A percentile compares a stretch with the other conserved stretches of the same genome.
Conservation (phyloP, 257 asterid genomes). For the Eustoma russellianum region DNA sequence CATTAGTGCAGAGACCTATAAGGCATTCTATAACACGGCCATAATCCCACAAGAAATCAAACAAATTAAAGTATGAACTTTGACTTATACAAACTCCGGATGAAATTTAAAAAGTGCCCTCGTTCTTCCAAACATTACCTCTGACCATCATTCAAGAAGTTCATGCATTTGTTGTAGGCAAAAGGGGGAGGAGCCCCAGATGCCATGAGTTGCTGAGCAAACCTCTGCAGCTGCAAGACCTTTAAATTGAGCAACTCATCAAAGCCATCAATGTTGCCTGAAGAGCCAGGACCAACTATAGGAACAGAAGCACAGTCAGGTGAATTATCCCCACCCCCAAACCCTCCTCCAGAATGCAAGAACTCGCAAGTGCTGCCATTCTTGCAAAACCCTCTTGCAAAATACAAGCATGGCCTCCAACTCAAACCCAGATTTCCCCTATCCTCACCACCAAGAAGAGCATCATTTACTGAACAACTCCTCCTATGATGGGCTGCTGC, state of each 20-base stretch:
- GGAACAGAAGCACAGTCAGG: conserved; percentile 9
- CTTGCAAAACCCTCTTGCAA: conserved; percentile 62
- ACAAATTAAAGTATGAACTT: conserved; percentile 11
- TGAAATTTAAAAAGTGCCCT: conserved; percentile 2
- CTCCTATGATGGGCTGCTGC: conserved; percentile 24
- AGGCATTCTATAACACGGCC: conserved; percentile 2
- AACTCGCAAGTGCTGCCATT: conserved; percentile 55
- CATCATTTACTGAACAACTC: conserved; percentile 79
- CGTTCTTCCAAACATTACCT: conserved; percentile 25
- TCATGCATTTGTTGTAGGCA: conserved; percentile 44
- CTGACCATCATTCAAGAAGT: conserved; percentile 41
- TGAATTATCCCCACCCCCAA: conserved; percentile 6
- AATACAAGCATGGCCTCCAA: conserved; percentile 78
- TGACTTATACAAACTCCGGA: conserved; percentile 2
- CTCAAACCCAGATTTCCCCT: conserved; percentile 29
- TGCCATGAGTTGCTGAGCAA: conserved; percentile 40
- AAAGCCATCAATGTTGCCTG: conserved; percentile 33
- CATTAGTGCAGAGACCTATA: conserved; percentile 1
- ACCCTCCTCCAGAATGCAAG: conserved; percentile 28
- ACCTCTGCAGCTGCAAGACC: conserved; percentile 67
- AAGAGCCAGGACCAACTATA: conserved; percentile 32
- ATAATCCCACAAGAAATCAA: conserved; percentile 1
- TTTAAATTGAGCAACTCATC: conserved; percentile 64
- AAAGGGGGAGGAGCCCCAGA: conserved; percentile 45
- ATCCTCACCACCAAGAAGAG: conserved; percentile 30